phyloP scores from a whole-genome alignment of 176 grass and related monocot species.

The Calamus simplicifolius region DNA sequence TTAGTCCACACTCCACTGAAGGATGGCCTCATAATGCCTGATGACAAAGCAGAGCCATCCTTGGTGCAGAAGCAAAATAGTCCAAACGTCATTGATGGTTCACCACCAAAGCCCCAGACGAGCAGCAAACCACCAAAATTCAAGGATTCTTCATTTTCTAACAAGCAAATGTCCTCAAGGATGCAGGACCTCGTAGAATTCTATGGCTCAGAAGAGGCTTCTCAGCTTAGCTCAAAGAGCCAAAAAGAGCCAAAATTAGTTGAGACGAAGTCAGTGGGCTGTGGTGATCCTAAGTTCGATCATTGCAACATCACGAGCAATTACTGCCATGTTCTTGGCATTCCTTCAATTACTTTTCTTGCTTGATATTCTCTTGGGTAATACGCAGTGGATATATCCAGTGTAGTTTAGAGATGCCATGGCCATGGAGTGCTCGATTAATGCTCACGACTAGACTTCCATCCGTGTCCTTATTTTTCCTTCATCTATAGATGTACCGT shows the following conservation, averaged over 20 bases:
- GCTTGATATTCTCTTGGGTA: too few relatives aligned
- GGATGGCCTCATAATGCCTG: slow-evolving; percentile 68
- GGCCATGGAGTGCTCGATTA: too few relatives aligned
- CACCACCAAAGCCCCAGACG: slow-evolving; percentile 47
- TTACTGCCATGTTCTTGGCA: slow-evolving; percentile 10
- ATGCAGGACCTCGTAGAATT: slow-evolving; percentile 61
- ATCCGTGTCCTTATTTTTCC: too few relatives aligned
- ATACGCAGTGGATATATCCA: too few relatives aligned
- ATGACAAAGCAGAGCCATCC: slow-evolving; percentile 35
- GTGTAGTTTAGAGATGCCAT: too few relatives aligned
- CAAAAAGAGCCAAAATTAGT: slow-evolving; percentile 53
- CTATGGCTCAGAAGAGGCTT: slow-evolving; percentile 43
- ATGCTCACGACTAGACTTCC: too few relatives aligned
- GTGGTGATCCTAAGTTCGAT: slow-evolving; percentile 55
- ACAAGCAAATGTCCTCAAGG: slow-evolving; percentile 79
- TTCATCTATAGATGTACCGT: too few relatives aligned
- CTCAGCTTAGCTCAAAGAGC: slow-evolving; percentile 38
- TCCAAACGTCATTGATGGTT: slow-evolving; percentile 24
- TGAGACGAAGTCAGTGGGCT: slow-evolving; percentile 34
- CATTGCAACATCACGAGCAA: slow-evolving; percentile 71
- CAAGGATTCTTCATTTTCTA: slow-evolving; percentile 66
- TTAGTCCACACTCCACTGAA: slow-evolving; percentile 30
- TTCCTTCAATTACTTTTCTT: too few relatives aligned
- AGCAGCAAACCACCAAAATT: slow-evolving; percentile 52
- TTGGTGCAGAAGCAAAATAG: slow-evolving; percentile 52